phyloP scores from a whole-genome alignment of 2,329 filamentous ascomycete genomes.

The Raffaelea arxii region DNA sequence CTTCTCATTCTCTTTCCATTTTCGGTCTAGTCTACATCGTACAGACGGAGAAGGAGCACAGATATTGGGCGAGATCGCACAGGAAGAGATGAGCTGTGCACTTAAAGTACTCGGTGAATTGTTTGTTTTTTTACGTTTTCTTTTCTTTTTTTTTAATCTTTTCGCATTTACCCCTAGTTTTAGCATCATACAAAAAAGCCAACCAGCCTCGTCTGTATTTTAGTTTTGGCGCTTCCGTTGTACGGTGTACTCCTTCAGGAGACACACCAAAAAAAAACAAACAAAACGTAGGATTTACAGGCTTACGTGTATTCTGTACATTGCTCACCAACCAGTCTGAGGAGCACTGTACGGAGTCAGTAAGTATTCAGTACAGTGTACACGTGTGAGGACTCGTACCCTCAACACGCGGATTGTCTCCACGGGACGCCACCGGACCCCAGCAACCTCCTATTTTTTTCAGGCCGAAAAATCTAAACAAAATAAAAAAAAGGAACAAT shows the following conservation, averaged over 20 bases:
- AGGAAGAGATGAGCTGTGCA: no score
- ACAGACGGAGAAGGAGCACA: neutral
- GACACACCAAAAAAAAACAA: constrained; percentile 1
- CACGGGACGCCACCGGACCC: no score
- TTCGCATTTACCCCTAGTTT: neutral
- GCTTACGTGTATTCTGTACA: constrained; percentile 10
- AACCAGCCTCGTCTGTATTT: no score
- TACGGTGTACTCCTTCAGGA: no score
- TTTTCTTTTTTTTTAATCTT: neutral
- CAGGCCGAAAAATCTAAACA: no score
- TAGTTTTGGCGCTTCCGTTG: no score
- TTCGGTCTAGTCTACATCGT: neutral
- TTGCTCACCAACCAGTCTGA: constrained; percentile 13
- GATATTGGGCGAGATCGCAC: neutral
- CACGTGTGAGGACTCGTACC: no score
- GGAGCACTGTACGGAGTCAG: no score
- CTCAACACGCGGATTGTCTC: no score
- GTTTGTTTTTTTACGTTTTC: neutral
- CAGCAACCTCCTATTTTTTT: no score
- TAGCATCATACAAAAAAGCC: neutral
- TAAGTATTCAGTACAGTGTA: no score
- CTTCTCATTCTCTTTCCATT: neutral
- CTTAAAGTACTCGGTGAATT: neutral
- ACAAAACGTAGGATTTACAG: neutral
- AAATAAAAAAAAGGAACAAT: constrained; percentile 11